phyloP scores from a whole-genome alignment of 805 yeast genomes.

The Wickerhamomyces canadensis region DNA sequence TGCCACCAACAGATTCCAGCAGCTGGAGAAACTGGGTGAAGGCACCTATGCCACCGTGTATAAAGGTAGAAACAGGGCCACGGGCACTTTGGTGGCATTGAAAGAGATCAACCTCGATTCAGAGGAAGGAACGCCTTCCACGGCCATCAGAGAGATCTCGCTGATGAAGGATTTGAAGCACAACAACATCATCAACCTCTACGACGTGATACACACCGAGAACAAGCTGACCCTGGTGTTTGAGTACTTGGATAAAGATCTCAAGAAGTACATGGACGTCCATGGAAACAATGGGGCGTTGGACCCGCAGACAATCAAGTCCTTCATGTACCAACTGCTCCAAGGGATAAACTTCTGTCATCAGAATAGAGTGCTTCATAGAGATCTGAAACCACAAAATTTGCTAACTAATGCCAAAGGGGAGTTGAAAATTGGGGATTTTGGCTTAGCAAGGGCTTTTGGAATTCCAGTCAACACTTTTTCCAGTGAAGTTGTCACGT shows the following conservation, averaged over 20 bases:
- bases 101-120: constrained; percentile 93
- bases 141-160: constrained; percentile 95
- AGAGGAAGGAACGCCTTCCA: constrained; percentile 96
- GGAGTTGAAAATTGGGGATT: constrained; percentile 89
- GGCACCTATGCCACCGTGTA: constrained; percentile 99
- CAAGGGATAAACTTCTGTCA: constrained; percentile 74
- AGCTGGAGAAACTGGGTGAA: constrained; percentile 81
- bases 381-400: constrained; percentile 93
- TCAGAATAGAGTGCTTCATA: constrained; percentile 58
- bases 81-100: constrained; percentile 87
- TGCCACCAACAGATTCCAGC: constrained; percentile 22
- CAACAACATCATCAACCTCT: constrained; percentile 85
- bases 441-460: constrained; percentile 95
- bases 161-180: constrained; percentile 91
- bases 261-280: constrained; percentile 90
- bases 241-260: constrained; percentile 89
- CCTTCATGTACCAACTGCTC: constrained; percentile 90
- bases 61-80: constrained; percentile 81
- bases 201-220: constrained; percentile 95
- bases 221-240: constrained; percentile 91
- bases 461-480: constrained; percentile 98
- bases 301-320: constrained; percentile 79
- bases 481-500: constrained; percentile 94
- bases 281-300: constrained; percentile 83
- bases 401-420: constrained; percentile 85